Evolutionary conservation across 768 basidiomycete species (phyloP), one percentile per base, ranked within the genome.

Genomic region (Leccinum subtestaceum): DNA sequence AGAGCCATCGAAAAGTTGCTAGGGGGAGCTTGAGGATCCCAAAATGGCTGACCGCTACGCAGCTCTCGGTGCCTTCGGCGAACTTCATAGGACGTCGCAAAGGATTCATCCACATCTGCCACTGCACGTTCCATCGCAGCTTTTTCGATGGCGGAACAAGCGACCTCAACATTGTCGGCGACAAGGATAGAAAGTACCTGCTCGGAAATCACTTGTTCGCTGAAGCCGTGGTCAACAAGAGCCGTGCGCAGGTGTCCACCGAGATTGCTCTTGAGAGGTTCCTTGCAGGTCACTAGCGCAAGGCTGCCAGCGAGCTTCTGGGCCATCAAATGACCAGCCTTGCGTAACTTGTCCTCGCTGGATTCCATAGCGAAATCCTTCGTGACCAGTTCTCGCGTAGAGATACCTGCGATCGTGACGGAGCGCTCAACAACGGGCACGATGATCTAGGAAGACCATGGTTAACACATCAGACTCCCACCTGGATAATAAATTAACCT

Each of bases 341-440:
- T 88, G 34, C 93, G 88, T 67, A 99, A 75, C 72, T 91, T 95
- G 52, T 89, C 86, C 66, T 98, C 95, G 67, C 91, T 92, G 25
- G 87, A 78, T 63, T 99, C 97, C 53, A 91, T 93, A 3, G 90
- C 94, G 63, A 95, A 99, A 72, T 99, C 97, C 75, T 98, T 98
- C 49, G 88, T 84, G 19, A 97, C 93, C 10, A 99, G 80, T 70
- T 99, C 97, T 40, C 95, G 82, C 17, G 96, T 96, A 13, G 97
- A 98, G 63, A 98, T 98, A 25, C 95, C 94, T 11, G 96, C 96
- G 63, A 99, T 98, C 1, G 97, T 98, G 23, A 98, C 97, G 21
- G 95, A 98, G 54, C 97, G 85, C 67, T 99, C 97, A 23, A 99
- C 95, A 53, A 99, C 96, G 5, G 97, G 97, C 17, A 95, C 79